Evolutionary conservation across 2,329 filamentous ascomycete genomes (phyloP).

Genomic region (Colletotrichum eremochloae): DNA sequence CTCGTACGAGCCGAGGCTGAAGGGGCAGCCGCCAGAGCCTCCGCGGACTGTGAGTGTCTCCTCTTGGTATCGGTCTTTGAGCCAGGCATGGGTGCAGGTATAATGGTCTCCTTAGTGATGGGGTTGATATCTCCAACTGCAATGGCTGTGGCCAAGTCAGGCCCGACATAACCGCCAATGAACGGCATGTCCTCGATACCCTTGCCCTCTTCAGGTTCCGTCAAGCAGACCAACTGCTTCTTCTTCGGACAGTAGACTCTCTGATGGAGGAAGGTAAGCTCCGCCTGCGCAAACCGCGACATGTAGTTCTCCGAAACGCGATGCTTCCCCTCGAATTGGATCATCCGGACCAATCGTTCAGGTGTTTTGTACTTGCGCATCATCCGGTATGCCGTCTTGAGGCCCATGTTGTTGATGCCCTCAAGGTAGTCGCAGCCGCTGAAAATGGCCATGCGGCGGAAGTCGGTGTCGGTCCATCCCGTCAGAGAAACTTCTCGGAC

Average conservation of each 20-base stretch:
- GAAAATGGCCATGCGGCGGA: slow-evolving; percentile 94
- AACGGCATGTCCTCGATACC: slow-evolving; percentile 81
- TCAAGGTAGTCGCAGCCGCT: slow-evolving; percentile 97
- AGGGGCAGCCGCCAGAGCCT: slow-evolving; percentile 42
- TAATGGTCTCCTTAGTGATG: slow-evolving; percentile 81
- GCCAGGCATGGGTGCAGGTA: slow-evolving; percentile 56
- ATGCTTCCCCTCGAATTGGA: slow-evolving; percentile 91
- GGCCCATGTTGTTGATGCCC: slow-evolving; percentile 84
- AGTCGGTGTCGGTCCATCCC: slow-evolving; percentile 92
- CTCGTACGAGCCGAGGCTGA: slow-evolving; percentile 42
- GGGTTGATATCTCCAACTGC: slow-evolving; percentile 88
- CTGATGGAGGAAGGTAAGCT: slow-evolving; percentile 93
- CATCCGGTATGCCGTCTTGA: slow-evolving; percentile 94
- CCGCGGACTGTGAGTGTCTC: slow-evolving; percentile 54
- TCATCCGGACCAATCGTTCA: slow-evolving; percentile 83
- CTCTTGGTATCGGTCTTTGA: slow-evolving; percentile 59
- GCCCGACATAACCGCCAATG: slow-evolving; percentile 80
- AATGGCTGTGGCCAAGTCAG: slow-evolving; percentile 78
- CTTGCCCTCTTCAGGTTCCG: slow-evolving; percentile 72
- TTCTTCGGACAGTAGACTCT: slow-evolving; percentile 89
- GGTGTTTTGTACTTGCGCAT: slow-evolving; percentile 91
- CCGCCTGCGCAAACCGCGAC: slow-evolving; percentile 85
- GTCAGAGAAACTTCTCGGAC: slow-evolving; percentile 90
- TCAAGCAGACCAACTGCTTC: slow-evolving; percentile 81
- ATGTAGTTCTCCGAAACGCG: slow-evolving; percentile 85